Base-by-base conservation (phyloP, 2,329 filamentous ascomycete species). In the Lachnellula subtilissima region DNA sequence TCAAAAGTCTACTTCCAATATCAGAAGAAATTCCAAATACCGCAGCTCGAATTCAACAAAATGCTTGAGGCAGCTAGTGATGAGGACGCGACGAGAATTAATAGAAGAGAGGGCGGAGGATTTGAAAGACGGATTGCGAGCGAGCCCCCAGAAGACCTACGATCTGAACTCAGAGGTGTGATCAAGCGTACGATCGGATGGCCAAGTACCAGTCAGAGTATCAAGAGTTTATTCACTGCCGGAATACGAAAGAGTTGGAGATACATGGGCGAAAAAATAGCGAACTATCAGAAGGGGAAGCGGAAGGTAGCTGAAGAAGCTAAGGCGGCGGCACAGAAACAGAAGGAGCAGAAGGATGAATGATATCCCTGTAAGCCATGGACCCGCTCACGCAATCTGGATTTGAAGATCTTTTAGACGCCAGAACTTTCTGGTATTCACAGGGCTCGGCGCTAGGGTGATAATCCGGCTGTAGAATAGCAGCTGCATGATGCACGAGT, bases 1-100 rank as follows among this genome's bases (percentile, higher is more conserved):
- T 84, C 88, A 53, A 92, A 91, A 57, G 77, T 99, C 0, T 99
- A 99, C 75, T 96, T 96, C 72, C 86, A 92, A 67, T 99, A 97
- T 72, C 92, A 96, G 71, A 86, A 87, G 70, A 93, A 96, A 67
- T 95, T 92, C 67, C 81, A 83, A 54, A 94, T 99, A 45, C 91
- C 93, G 0, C 85, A 85, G 15, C 81, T 83, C 4, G 91, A 96
- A 54, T 99, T 96, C 71, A 78, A 89, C 66, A 81, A 84, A 66
- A 92, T 97, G 85, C 86, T 97, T 72, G 81, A 89, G 57, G 82
- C 84, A n/a, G 83, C 80, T 43, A 82, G 81, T 54, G 88, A 94
- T 54, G 86, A 89, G 66, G 82, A 87, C 54, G 81, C 85, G 1
- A 77, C 78, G 17, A 78, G 85, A 14, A 85, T 95, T 67, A 85